A percentile compares a stretch with the other conserved stretches of the same genome.
phyloP scores from a whole-genome alignment of 352 stramenopile genomes.

The Thraustochytrium striatum region DNA sequence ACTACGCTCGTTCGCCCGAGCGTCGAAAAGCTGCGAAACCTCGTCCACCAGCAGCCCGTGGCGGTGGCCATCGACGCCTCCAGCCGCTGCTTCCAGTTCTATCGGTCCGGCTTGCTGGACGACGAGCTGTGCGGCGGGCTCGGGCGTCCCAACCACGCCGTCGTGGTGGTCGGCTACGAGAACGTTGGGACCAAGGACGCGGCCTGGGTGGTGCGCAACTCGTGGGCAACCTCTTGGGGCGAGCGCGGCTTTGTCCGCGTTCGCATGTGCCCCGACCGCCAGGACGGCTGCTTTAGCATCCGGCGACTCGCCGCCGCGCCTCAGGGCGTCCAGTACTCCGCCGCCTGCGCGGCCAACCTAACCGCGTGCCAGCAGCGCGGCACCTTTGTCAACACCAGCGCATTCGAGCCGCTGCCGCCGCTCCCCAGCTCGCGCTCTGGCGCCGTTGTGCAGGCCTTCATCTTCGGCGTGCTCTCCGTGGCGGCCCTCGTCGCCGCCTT shows the following conservation, averaged over 20 bases:
- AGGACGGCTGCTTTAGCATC: background rate
- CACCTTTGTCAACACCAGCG: background rate
- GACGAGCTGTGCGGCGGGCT: background rate
- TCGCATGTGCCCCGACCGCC: background rate
- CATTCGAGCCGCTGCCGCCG: background rate
- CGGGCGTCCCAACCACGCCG: background rate
- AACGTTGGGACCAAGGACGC: background rate
- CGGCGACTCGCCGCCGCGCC: background rate
- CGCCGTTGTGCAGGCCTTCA: background rate
- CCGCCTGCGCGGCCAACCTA: background rate
- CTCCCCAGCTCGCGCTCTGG: background rate
- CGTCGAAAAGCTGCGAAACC: background rate
- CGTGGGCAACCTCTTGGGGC: conserved; percentile 2
- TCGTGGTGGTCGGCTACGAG: conserved; percentile 23
- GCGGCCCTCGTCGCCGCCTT: background rate
- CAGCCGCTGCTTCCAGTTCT: conserved; percentile 42
- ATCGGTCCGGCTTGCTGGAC: background rate
- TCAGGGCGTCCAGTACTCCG: background rate
- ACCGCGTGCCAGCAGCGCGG: background rate
- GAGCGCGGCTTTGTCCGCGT: conserved; percentile 27
- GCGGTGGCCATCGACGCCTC: background rate
- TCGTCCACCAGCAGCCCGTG: conserved; percentile 18
- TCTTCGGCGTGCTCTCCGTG: background rate
- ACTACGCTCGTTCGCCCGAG: background rate
- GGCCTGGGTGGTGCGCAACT: conserved; percentile 40